Evolutionary conservation across 768 basidiomycete species (phyloP).

Genomic region (Podaxis rugospora): DNA sequence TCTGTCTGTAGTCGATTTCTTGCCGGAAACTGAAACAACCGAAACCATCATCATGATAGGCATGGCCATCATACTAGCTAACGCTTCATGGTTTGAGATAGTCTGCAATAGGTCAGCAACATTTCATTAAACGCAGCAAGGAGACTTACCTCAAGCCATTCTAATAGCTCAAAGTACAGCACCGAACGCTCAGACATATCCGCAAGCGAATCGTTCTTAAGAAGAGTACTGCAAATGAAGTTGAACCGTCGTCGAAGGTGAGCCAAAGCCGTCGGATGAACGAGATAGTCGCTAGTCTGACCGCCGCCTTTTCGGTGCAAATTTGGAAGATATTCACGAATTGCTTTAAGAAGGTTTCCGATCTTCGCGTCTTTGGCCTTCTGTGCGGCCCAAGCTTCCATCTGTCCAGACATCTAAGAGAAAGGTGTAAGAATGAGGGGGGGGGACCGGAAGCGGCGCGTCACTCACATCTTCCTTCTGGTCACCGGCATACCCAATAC

Average conservation of each 20-base stretch:
- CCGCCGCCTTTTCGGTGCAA: conserved; percentile 72
- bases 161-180: conserved; percentile 84
- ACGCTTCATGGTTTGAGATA: conserved; percentile 87
- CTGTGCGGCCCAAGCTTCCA: conserved; percentile 75
- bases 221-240: conserved; percentile 76
- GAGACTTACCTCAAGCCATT: conserved; percentile 82
- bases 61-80: conserved; percentile 97
- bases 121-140: conserved; percentile 3
- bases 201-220: conserved; percentile 88
- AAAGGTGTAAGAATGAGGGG: background rate
- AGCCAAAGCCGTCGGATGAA: conserved; percentile 88
- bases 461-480: conserved; percentile 77
- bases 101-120: conserved; percentile 45
- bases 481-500: conserved; percentile 85
- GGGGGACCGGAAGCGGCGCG: background rate
- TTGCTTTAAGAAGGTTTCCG: conserved; percentile 57
- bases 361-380: conserved; percentile 70
- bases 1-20: conserved; percentile 39
- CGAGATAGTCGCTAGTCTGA: conserved; percentile 83
- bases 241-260: conserved; percentile 92
- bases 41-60: conserved; percentile 86
- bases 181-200: conserved; percentile 89
- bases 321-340: conserved; percentile 84
- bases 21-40: conserved; percentile 58
- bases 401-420: conserved; percentile 69